A percentile compares a stretch with the other conserved stretches of the same genome.
Evolutionary conservation across 148 eudicot species (phyloP).

Genomic region (Pouteria glomerata): DNA sequence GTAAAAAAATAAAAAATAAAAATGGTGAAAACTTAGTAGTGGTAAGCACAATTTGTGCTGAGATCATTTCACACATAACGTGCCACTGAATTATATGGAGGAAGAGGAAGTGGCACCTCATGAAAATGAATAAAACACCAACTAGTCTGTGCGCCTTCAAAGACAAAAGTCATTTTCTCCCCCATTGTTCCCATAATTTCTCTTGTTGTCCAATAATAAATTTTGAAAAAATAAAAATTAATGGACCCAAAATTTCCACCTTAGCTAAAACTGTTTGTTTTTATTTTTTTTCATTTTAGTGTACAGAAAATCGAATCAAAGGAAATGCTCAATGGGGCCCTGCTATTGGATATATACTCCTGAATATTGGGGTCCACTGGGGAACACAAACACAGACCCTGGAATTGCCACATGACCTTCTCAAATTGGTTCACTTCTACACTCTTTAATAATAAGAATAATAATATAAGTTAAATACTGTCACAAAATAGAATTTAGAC

Average conservation of each 20-base stretch:
- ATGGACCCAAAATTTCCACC: background rate
- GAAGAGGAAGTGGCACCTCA: background rate
- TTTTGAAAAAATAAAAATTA: background rate
- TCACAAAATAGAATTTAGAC: background rate
- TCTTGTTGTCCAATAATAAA: background rate
- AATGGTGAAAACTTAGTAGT: no score
- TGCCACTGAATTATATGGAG: no score
- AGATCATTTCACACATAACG: no score
- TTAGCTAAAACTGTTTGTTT: background rate
- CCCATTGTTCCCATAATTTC: background rate
- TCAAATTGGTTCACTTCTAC: constrained; percentile 4
- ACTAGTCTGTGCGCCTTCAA: background rate
- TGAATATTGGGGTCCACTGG: constrained; percentile 23
- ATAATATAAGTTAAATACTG: no score
- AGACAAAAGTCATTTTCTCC: background rate
- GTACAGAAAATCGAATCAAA: constrained; percentile 12
- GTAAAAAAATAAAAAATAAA: no score
- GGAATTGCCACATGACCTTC: constrained; percentile 36
- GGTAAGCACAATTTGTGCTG: no score
- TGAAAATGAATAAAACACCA: background rate
- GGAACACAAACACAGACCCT: constrained; percentile 40
- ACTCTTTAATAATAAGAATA: background rate
- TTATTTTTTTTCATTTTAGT: no score
- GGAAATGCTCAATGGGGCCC: constrained; percentile 14
- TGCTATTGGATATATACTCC: constrained; percentile 32